A percentile compares a stretch with the other conserved stretches of the same genome.
phyloP scores from a whole-genome alignment of 2,329 filamentous ascomycete species.

The Knoxdaviesia proteae region DNA sequence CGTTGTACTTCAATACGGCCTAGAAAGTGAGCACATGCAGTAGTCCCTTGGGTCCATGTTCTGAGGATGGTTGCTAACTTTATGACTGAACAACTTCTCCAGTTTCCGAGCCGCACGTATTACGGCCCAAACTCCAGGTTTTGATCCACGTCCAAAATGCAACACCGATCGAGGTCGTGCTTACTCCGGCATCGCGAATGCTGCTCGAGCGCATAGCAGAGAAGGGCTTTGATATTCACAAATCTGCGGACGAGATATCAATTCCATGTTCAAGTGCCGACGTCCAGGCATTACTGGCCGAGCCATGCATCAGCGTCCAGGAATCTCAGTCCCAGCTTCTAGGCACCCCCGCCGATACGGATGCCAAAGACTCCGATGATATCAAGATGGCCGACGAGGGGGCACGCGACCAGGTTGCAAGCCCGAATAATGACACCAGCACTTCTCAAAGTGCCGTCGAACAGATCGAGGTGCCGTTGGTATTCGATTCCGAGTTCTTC shows the following conservation, averaged over 20 bases:
- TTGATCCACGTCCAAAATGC: slow-evolving; percentile 46
- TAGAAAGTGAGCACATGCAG: slow-evolving; percentile 20
- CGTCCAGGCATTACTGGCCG: no score
- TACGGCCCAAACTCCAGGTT: slow-evolving; percentile 51
- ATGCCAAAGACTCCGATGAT: no score
- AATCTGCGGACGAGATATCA: no score
- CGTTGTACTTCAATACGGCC: slow-evolving; percentile 30
- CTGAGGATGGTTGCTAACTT: background rate
- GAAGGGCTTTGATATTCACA: no score
- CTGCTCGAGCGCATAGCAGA: slow-evolving; percentile 35
- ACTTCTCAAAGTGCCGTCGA: no score
- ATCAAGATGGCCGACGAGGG: no score
- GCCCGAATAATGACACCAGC: no score
- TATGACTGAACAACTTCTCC: slow-evolving; percentile 1
- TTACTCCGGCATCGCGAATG: slow-evolving; percentile 42
- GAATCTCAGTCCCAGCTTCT: no score
- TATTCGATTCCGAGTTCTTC: slow-evolving; percentile 65
- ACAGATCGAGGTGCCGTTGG: slow-evolving; percentile 49
- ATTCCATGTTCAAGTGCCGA: no score
- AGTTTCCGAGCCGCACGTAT: slow-evolving; percentile 21
- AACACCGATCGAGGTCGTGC: slow-evolving; percentile 43
- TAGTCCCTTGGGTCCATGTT: background rate
- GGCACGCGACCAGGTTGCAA: no score
- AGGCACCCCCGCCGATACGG: no score
- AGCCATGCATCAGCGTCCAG: no score